phyloP scores from a whole-genome alignment of 2,329 filamentous ascomycete genomes.

The Penicillium sp. region DNA sequence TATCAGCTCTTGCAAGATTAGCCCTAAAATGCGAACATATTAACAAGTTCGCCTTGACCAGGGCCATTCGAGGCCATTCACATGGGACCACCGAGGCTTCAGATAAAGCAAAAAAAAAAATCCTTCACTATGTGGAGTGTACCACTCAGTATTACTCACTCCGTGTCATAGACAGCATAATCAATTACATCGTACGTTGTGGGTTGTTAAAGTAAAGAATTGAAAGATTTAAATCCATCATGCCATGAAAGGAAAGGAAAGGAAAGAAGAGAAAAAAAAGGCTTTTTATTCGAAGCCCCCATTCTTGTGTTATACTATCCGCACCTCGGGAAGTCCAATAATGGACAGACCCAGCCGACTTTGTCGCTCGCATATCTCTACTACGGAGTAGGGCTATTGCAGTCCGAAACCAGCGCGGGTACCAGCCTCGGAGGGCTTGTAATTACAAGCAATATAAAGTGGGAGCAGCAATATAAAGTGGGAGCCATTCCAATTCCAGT shows the following conservation, averaged over 20 bases:
- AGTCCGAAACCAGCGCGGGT: constrained; percentile 2
- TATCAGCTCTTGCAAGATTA: background rate
- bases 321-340: background rate
- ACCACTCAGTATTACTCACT: background rate
- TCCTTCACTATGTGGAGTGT: background rate
- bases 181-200: background rate
- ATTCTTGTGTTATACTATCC: background rate
- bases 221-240: background rate
- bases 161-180: too few species aligned
- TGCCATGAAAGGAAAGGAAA: background rate
- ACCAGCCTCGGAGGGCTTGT: background rate
- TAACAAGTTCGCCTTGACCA: background rate
- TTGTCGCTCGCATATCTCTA: background rate
- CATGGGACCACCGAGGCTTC: constrained; percentile 13
- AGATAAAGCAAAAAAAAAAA: constrained; percentile 1
- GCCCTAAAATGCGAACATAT: background rate
- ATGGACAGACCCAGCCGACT: background rate
- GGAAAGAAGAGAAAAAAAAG: background rate
- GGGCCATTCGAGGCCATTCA: constrained; percentile 4
- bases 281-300: background rate
- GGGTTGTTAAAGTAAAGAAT: background rate
- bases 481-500: background rate
- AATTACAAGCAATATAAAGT: background rate
- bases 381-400: background rate
- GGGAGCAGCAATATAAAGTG: background rate